Conservation (phyloP, 495 filamentous ascomycete genomes). For the Neurospora sp. region DNA sequence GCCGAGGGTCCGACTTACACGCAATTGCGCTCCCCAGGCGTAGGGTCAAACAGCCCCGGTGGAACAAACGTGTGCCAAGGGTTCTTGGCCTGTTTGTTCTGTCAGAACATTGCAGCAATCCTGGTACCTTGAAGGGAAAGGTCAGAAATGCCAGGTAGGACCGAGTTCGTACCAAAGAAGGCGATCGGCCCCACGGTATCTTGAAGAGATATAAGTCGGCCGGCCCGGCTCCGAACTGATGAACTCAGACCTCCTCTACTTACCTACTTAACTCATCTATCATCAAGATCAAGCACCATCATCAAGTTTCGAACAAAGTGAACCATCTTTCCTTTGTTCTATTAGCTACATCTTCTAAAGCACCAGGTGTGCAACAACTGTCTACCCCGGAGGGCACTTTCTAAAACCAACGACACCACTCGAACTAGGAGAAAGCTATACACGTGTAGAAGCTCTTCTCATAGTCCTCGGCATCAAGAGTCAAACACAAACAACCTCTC, state of each 20-base stretch:
- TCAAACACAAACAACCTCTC: background rate
- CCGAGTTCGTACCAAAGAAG: background rate
- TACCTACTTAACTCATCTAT: background rate
- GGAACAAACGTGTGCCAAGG: background rate
- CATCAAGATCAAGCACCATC: background rate
- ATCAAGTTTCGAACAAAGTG: background rate
- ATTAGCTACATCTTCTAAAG: background rate
- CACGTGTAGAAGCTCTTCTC: background rate
- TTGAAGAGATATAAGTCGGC: background rate
- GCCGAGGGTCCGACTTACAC: background rate
- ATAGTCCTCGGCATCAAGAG: background rate
- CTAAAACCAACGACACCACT: background rate
- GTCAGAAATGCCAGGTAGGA: background rate
- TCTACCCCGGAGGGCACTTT: slow-evolving; percentile 6
- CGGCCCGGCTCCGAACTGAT: background rate
- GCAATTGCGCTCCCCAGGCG: background rate
- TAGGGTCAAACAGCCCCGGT: background rate
- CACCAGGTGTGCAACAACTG: slow-evolving; percentile 5
- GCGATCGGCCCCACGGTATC: background rate
- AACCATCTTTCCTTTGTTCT: background rate
- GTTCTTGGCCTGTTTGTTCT: background rate
- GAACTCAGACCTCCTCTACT: background rate
- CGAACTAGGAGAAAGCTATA: background rate
- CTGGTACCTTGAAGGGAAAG: background rate
- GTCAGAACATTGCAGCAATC: background rate